A percentile compares a stretch with the other conserved stretches of the same genome.
Evolutionary conservation across 106 monocot species (phyloP).

Genomic region (Dactylorhiza incarnata): DNA sequence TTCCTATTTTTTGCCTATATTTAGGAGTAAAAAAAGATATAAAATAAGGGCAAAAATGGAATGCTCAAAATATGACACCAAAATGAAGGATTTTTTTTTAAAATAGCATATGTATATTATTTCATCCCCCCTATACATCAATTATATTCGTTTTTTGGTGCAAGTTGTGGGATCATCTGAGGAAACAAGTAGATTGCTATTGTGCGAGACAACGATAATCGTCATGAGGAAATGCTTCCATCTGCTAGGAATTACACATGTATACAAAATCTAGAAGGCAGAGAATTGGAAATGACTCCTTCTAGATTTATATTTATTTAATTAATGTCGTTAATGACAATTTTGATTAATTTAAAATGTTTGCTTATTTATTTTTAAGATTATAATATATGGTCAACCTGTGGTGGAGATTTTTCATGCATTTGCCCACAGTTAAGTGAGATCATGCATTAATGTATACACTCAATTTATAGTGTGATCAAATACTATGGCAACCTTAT

Average conservation of each 20-base stretch:
- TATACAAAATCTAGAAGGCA: slow-evolving; percentile 55
- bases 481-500: too few relatives aligned
- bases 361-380: background rate
- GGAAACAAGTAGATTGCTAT: slow-evolving; percentile 69
- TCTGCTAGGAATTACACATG: slow-evolving; percentile 81
- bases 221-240: slow-evolving; percentile 82
- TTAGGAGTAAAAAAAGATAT: too few relatives aligned
- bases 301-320: background rate
- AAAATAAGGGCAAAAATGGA: too few relatives aligned
- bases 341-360: background rate
- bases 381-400: background rate
- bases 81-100: too few relatives aligned
- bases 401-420: too few relatives aligned
- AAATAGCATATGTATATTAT: too few relatives aligned
- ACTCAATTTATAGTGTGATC: too few relatives aligned
- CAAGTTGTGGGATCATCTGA: slow-evolving; percentile 77
- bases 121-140: too few relatives aligned
- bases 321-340: background rate
- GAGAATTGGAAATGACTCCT: background rate
- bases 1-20: too few relatives aligned
- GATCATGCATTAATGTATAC: too few relatives aligned
- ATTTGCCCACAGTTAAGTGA: too few relatives aligned
- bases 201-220: slow-evolving; percentile 79
- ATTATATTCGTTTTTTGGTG: background rate
- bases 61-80: too few relatives aligned